A percentile compares a stretch with the other conserved stretches of the same genome.
Conservation (phyloP, 257 asterid species). For the Capsicum pubescens region DNA sequence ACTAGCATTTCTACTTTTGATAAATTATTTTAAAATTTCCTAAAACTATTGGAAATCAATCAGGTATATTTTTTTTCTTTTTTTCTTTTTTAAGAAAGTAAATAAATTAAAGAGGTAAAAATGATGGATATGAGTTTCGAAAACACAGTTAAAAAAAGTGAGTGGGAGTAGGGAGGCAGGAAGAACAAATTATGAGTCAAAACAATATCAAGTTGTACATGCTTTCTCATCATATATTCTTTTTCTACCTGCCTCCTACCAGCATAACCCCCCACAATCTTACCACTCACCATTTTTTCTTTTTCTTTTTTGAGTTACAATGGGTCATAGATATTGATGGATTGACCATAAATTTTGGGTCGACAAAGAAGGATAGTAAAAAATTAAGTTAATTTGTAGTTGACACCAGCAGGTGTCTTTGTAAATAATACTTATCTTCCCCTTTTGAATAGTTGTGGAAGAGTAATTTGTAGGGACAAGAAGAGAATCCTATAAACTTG, state of each 20-base stretch:
- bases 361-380: too few relatives aligned
- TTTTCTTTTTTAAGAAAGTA: neutral
- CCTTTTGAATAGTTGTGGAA: neutral
- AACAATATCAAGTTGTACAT: slow-evolving; percentile 20
- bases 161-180: slow-evolving; percentile 17
- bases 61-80: too few relatives aligned
- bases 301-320: neutral
- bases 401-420: neutral
- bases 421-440: neutral
- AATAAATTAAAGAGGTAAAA: neutral
- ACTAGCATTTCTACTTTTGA: too few relatives aligned
- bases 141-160: slow-evolving; percentile 17
- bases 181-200: slow-evolving; percentile 34
- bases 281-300: neutral
- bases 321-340: neutral
- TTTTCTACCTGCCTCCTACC: slow-evolving; percentile 28
- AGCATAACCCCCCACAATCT: slow-evolving; percentile 27
- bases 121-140: neutral
- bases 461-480: slow-evolving; percentile 4
- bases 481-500: slow-evolving; percentile 17
- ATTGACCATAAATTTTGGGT: neutral
- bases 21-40: neutral
- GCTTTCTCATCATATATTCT: slow-evolving; percentile 20
- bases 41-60: neutral
- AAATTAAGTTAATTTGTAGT: neutral